phyloP scores from a whole-genome alignment of 306 rosid species.

The Prunus fruticosa region DNA sequence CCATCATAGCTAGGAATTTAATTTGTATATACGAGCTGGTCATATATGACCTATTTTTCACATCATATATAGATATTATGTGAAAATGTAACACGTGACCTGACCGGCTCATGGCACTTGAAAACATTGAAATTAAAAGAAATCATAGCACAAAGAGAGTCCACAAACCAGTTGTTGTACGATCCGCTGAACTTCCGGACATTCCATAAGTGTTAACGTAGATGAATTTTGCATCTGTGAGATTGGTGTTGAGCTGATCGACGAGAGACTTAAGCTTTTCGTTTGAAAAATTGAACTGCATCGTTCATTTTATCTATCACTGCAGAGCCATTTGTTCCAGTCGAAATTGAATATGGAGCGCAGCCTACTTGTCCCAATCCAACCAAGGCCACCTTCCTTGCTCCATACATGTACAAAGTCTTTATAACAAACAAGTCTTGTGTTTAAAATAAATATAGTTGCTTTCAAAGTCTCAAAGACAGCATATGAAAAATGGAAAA shows the following conservation, averaged over 20 bases:
- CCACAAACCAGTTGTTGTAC: not conserved
- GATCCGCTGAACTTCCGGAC: not conserved
- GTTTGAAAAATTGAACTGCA: conserved; percentile 41
- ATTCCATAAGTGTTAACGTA: conserved; percentile 12
- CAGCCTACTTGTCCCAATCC: conserved; percentile 54
- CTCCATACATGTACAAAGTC: conserved; percentile 38
- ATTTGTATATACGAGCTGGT: not conserved
- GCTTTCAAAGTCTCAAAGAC: not conserved
- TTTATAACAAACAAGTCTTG: not conserved
- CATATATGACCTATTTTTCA: not conserved
- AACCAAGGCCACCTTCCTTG: conserved; percentile 40
- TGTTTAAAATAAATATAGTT: not conserved
- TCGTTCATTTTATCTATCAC: conserved; percentile 26
- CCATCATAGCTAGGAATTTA: not conserved
- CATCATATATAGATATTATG: not conserved
- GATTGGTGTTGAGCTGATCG: conserved; percentile 28
- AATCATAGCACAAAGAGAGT: not conserved
- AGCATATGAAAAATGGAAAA: too few species aligned
- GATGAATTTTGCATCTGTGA: conserved; percentile 37
- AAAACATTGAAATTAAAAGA: not conserved
- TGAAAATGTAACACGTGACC: not conserved
- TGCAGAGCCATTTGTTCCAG: conserved; percentile 21
- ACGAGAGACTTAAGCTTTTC: conserved; percentile 31
- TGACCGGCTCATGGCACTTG: not conserved
- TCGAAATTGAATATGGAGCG: conserved; percentile 31